Evolutionary conservation across 2,329 filamentous ascomycete species (phyloP).

Genomic region (Venturiaceae sp.): DNA sequence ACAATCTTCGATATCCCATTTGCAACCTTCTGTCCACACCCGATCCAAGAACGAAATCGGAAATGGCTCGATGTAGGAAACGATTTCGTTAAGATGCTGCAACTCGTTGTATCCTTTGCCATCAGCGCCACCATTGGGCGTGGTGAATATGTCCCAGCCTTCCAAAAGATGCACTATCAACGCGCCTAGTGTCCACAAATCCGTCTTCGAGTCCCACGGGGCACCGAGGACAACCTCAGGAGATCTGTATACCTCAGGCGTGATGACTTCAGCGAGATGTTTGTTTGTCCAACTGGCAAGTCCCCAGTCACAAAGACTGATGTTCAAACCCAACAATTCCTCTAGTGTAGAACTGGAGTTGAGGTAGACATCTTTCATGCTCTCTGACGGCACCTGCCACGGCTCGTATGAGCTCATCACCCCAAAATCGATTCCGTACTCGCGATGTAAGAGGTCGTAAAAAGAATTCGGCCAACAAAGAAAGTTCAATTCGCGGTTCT

Average conservation of each 20-base stretch:
- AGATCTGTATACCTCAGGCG: no score
- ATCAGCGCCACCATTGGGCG: no score
- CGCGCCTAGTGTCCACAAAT: neutral
- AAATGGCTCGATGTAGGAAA: neutral
- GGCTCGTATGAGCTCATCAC: neutral
- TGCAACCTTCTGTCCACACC: no score
- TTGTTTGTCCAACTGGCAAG: neutral
- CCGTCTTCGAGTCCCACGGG: neutral
- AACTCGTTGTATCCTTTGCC: neutral
- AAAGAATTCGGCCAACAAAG: neutral
- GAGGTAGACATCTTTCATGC: neutral
- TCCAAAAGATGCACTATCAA: neutral
- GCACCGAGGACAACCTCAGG: neutral
- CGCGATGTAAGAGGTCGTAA: neutral
- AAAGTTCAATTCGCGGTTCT: no score
- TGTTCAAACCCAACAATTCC: neutral
- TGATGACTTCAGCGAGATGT: neutral
- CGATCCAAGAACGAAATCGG: neutral
- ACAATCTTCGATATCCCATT: no score
- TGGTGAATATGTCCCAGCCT: no score
- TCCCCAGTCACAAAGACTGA: neutral
- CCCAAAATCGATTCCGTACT: neutral
- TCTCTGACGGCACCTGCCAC: neutral
- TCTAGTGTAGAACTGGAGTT: neutral
- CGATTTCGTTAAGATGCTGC: neutral